Percentiles rank a stretch among this genome's conserved stretches.
Conservation (phyloP, 2,329 filamentous ascomycete species). For the Pestalotiopsis sp. region DNA sequence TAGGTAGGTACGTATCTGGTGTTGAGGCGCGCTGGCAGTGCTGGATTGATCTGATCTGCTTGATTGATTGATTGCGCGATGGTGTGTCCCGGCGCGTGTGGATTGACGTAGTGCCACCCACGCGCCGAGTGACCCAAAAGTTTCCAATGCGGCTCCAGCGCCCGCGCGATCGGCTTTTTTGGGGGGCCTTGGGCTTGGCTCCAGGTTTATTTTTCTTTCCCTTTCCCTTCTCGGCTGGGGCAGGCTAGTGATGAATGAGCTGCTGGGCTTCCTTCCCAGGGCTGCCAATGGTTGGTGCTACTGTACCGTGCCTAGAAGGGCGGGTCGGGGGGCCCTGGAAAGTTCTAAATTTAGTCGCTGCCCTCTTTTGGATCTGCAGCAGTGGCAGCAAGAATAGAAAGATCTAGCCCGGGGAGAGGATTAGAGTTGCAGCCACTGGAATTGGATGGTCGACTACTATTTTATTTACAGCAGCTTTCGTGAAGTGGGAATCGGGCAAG, state of each 20-base stretch:
- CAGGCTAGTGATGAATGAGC: neutral
- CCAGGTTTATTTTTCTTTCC: neutral
- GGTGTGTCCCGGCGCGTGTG: neutral
- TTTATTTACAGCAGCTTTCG: neutral
- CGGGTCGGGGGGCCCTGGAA: neutral
- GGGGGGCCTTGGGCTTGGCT: neutral
- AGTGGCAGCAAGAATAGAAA: neutral
- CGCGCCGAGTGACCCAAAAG: constrained; percentile 1
- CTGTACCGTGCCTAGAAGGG: neutral
- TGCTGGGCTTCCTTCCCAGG: neutral
- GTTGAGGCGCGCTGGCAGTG: neutral
- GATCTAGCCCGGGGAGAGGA: neutral
- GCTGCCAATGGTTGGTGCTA: neutral
- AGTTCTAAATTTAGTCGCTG: neutral
- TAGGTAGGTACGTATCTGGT: neutral
- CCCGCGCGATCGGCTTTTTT: neutral
- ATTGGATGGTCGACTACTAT: neutral
- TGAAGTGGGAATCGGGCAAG: neutral
- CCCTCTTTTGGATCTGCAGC: neutral
- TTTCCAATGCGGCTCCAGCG: constrained; percentile 2
- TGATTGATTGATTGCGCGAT: neutral
- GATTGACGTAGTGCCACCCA: constrained; percentile 12
- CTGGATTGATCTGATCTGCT: neutral
- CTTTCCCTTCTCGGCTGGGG: neutral
- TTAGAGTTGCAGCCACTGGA: neutral